These are phyloP conservation scores for Vanilla planifolia DNA, from an alignment of 106 monocot genomes.

Conservation along the genomic window DNA sequence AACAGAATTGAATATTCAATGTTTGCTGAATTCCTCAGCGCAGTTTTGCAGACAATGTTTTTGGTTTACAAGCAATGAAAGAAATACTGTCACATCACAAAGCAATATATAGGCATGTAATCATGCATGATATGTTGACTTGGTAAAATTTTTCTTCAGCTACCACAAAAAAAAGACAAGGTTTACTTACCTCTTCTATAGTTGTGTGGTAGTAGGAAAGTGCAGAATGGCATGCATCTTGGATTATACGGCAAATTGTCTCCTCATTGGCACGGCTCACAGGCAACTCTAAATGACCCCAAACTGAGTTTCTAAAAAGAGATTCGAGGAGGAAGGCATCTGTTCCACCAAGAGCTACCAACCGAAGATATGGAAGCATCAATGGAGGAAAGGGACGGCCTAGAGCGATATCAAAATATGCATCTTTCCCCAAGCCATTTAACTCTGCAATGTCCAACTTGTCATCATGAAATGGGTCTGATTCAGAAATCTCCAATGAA, in stretches of 20 bases:
- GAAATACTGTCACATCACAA: too few relatives aligned
- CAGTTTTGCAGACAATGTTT: too few relatives aligned
- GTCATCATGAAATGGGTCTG: conserved; percentile 87
- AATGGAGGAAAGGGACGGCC: conserved; percentile 49
- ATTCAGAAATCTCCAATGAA: conserved; percentile 76
- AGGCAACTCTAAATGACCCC: conserved; percentile 82
- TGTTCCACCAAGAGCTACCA: conserved; percentile 79
- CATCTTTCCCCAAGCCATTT: conserved; percentile 63
- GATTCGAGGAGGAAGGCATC: conserved; percentile 95
- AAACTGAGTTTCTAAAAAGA: conserved; percentile 77
- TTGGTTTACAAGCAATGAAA: too few relatives aligned
- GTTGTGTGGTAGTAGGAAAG: conserved; percentile 60
- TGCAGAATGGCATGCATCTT: conserved; percentile 75
- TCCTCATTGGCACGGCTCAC: conserved; percentile 79
- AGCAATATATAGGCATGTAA: too few relatives aligned
- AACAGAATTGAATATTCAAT: too few relatives aligned
- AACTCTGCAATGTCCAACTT: conserved; percentile 84
- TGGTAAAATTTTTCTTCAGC: too few relatives aligned
- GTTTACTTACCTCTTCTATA: conserved; percentile 62
- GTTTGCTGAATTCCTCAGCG: too few relatives aligned
- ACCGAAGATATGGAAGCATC: conserved; percentile 76
- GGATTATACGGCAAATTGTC: conserved; percentile 56
- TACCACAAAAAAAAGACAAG: too few relatives aligned
- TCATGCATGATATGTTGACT: too few relatives aligned
- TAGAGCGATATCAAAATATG: conserved; percentile 78